Evolutionary conservation across 2,329 filamentous ascomycete species (phyloP), one percentile per base, ranked within the genome.

Genomic region (Botrytis fragariae): DNA sequence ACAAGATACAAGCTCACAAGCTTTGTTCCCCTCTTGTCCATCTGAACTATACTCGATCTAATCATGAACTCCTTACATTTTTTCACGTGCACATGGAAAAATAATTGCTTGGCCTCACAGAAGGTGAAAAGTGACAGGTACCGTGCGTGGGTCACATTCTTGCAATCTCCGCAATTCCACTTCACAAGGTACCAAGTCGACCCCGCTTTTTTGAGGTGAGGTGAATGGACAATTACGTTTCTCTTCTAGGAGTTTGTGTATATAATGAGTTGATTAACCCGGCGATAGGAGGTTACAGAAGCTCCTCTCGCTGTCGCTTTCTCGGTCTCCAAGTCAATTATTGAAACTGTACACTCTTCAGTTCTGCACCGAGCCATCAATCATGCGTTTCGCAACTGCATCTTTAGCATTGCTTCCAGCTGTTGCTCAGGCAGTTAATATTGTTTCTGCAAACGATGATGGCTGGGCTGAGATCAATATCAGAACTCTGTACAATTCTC

Each of bases 401-500:
- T 69, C 65, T 69, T 29, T 69, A 37, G 48, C 37, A 42, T 42
- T 69, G 48, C 65, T 69, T 57, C 37, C 65, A 8, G 65, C 65
- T 42, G 25, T 42, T n/a, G 65, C 48, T 18, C 48, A 69, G 7
- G 65, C 48, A 9, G 6, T 69, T 18, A 69, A 69, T 29, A 69
- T 69, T 18, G 32, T 69, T 20, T 57, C 48, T 12, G 29, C 35
- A 2, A 69, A 69, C n/a, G 65, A 69, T 22, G 65, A 69, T 22
- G 65, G 65, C 1, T 69, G 65, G 65, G 65, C 65, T 9, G 65
- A 69, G 35, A 69, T 59, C 18, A 59, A 59, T 37, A 69, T 69
- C 25, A 39, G 65, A 69, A 25, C 35, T 39, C 39, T 69, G 51
- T 69, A 69, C 65, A 42, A 42, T 57, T 42, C 65, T 42, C n/a